phyloP scores from a whole-genome alignment of 2,329 filamentous ascomycete genomes.

The Tympanopsis confertula region DNA sequence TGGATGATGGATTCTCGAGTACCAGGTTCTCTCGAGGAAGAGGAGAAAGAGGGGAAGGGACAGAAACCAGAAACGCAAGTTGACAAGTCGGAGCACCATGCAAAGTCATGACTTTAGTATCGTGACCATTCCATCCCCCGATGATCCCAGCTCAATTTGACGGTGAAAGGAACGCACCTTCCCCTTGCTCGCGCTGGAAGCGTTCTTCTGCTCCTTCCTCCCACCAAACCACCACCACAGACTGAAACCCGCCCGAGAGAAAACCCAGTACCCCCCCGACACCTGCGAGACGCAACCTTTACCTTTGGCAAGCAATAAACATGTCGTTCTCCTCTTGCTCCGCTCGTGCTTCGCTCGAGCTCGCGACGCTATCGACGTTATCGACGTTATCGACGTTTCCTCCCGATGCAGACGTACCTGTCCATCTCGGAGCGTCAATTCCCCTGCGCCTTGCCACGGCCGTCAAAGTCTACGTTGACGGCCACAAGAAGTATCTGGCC shows the following conservation, averaged over 20 bases:
- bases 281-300: neutral
- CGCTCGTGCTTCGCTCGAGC: constrained; percentile 8
- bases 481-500: neutral
- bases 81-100: too few species aligned
- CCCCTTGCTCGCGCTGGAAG: neutral
- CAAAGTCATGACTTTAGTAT: neutral
- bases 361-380: constrained; percentile 6
- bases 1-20: too few species aligned
- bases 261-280: too few species aligned
- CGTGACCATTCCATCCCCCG: neutral
- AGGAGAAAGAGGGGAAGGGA: too few species aligned
- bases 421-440: constrained; percentile 4
- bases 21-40: too few species aligned
- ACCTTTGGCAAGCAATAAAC: neutral
- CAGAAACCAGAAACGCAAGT: too few species aligned
- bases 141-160: too few species aligned
- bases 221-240: neutral
- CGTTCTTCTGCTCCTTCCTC: neutral
- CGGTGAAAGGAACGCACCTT: too few species aligned
- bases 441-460: constrained; percentile 2
- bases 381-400: constrained; percentile 31
- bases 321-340: constrained; percentile 5
- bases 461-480: neutral
- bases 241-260: neutral
- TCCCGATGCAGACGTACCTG: constrained; percentile 52